Conservation (phyloP, 192 early-diverging fungal genomes). For the Gryganskiella cystojenkinii region DNA sequence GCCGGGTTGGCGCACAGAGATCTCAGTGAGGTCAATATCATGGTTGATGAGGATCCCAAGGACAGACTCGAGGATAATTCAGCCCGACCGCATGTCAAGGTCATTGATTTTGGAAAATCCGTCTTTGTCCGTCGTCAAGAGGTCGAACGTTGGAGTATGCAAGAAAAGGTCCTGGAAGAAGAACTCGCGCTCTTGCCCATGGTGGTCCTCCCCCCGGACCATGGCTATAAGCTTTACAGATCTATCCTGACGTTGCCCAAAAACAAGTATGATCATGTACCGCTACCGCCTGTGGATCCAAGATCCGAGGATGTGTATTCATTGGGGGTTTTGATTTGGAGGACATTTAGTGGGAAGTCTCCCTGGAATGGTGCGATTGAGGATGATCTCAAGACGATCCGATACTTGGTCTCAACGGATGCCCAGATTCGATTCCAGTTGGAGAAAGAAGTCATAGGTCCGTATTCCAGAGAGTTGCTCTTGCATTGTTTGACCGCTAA, state of each 20-base stretch:
- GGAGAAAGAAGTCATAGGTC: constrained; percentile 57
- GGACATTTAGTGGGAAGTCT: constrained; percentile 67
- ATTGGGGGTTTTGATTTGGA: constrained; percentile 68
- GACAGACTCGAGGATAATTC: constrained; percentile 59
- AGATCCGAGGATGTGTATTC: constrained; percentile 68
- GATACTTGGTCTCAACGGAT: constrained; percentile 60
- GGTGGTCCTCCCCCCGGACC: constrained; percentile 64
- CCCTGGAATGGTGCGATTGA: constrained; percentile 71
- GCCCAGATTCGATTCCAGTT: constrained; percentile 60
- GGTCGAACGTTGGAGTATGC: constrained; percentile 59
- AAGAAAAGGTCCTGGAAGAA: constrained; percentile 50
- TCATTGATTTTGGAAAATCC: constrained; percentile 74
- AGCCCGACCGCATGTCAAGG: constrained; percentile 53
- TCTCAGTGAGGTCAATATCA: constrained; percentile 69
- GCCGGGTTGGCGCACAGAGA: constrained; percentile 69
- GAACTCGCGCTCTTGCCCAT: constrained; percentile 58
- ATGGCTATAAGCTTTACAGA: constrained; percentile 68
- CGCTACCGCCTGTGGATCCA: constrained; percentile 59
- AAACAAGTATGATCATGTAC: constrained; percentile 57
- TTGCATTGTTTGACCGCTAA: constrained; percentile 56
- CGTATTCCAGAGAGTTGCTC: constrained; percentile 55
- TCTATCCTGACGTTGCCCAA: constrained; percentile 66
- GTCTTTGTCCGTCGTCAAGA: constrained; percentile 61
- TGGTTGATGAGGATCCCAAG: constrained; percentile 60
- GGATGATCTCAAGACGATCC: constrained; percentile 63